Percentiles rank a stretch among this genome's conserved stretches.
Conservation (phyloP, 257 asterid genomes). For the Solanum bulbocastanum region DNA sequence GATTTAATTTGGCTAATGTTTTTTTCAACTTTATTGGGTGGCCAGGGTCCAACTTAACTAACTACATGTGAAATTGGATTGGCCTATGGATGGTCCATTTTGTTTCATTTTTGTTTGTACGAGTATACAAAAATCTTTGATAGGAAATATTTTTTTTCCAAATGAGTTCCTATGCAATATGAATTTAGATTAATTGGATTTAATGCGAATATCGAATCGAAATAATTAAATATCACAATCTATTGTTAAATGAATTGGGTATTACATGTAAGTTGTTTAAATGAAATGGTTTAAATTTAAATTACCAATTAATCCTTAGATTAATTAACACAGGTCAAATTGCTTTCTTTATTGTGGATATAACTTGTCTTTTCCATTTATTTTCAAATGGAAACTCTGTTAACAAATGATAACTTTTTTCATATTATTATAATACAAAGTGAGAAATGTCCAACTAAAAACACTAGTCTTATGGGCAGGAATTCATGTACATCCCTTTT, state of each 20-base stretch:
- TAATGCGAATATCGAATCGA: too few relatives aligned
- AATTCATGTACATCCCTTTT: not conserved
- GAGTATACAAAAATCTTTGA: too few relatives aligned
- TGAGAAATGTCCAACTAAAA: not conserved
- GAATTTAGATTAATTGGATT: too few relatives aligned
- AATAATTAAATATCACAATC: too few relatives aligned
- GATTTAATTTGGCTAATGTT: not conserved
- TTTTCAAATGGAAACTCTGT: not conserved
- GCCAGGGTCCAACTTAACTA: not conserved
- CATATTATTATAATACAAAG: not conserved
- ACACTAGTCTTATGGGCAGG: not conserved
- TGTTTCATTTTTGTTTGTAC: not conserved
- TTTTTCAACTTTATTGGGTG: not conserved
- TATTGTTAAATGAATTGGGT: not conserved
- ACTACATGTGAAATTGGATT: not conserved
- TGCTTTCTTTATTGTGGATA: too few relatives aligned
- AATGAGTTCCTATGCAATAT: accelerated
- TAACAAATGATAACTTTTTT: not conserved
- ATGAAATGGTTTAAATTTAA: not conserved
- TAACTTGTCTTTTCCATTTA: too few relatives aligned
- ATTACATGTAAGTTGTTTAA: not conserved
- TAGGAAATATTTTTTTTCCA: too few relatives aligned
- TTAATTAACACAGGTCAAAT: too few relatives aligned
- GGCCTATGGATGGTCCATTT: not conserved
- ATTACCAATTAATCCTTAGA: not conserved